phyloP scores from a whole-genome alignment of 1,139 yeast genomes.

The Nakaseomyces nivariensis region DNA sequence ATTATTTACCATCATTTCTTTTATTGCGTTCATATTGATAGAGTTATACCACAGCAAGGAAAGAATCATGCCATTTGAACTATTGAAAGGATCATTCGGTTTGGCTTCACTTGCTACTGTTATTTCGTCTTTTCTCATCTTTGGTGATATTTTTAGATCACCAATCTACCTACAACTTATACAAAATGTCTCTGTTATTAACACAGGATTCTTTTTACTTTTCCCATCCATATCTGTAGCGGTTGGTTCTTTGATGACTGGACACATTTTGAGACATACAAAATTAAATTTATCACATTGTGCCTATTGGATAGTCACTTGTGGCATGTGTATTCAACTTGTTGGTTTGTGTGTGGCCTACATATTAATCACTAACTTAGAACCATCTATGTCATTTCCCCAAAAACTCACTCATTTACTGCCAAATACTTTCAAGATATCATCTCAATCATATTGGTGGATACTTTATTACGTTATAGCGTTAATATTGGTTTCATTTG shows the following conservation, averaged over 20 bases:
- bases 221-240: slow-evolving; percentile 42
- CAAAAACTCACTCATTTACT: slow-evolving; percentile 1
- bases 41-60: slow-evolving; percentile 26
- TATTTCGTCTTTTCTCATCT: slow-evolving; percentile 24
- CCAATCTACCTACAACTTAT: slow-evolving; percentile 47
- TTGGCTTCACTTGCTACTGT: slow-evolving; percentile 23
- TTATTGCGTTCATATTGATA: slow-evolving; percentile 18
- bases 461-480: slow-evolving; percentile 19
- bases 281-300: slow-evolving; percentile 23
- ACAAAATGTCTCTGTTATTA: slow-evolving; percentile 40
- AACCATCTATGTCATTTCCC: slow-evolving; percentile 12
- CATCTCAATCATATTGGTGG: slow-evolving; percentile 17
- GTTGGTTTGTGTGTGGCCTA: slow-evolving; percentile 16
- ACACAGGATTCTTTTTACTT: slow-evolving; percentile 43
- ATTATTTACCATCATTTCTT: slow-evolving; percentile 12
- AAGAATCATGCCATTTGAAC: slow-evolving; percentile 26
- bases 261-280: slow-evolving; percentile 33
- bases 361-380: slow-evolving; percentile 12
- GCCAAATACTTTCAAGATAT: slow-evolving; percentile 7
- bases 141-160: slow-evolving; percentile 38
- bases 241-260: slow-evolving; percentile 52
- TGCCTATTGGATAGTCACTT: slow-evolving; percentile 18
- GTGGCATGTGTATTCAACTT: slow-evolving; percentile 18
- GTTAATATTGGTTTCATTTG: slow-evolving; percentile 18
- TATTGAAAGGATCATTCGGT: slow-evolving; percentile 25